Base-by-base conservation (phyloP, 495 filamentous ascomycete species). In the Talaromyces wortmannii region DNA sequence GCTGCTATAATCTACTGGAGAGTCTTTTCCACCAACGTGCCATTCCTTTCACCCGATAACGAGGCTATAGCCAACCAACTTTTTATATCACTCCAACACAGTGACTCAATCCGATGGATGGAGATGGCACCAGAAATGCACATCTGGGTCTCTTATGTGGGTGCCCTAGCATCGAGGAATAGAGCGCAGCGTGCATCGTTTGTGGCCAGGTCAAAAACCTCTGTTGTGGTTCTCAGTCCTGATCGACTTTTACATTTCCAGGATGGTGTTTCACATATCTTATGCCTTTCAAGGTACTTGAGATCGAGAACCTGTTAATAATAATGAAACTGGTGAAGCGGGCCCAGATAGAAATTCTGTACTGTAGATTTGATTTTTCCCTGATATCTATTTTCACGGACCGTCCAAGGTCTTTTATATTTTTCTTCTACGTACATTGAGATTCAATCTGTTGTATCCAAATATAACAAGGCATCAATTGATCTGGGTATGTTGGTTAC, bases 1-100 rank as follows among this genome's bases (percentile, higher is more conserved):
- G 48, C 48, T 17, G 48, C 48, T 13, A 50, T 50, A 12, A 50
- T 50, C 31, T 50, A 50, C 30, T 50, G n/a, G 30, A 31, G 33
- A 36, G 48, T 33, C 15, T 10, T 50, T 2, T 50, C 7, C 6
- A 18, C 12, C 4, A 40, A 50, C 15, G 0, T 36, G 3, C 48
- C 48, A 50, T 50, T 50, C 11, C 48, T 50, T 40, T 50, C 48
- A 17, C 48, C 48, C 30, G n/a, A 16, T 15, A 50, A 50, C 31
- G 48, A 50, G 17, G 11, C 29, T 10, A 50, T 50, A 3, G 48
- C 31, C 29, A 6, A 50, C 12, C 29, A 40, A 50, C 29, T 50
- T 40, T 33, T 32, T 6, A 6, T 12, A 4, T 12, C 48, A 17
- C 48, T 50, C 17, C 48, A 33, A 31, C 48, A 33, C 4, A 50